Conservation (phyloP, 2,329 filamentous ascomycete genomes). For the Fusarium humuli region DNA sequence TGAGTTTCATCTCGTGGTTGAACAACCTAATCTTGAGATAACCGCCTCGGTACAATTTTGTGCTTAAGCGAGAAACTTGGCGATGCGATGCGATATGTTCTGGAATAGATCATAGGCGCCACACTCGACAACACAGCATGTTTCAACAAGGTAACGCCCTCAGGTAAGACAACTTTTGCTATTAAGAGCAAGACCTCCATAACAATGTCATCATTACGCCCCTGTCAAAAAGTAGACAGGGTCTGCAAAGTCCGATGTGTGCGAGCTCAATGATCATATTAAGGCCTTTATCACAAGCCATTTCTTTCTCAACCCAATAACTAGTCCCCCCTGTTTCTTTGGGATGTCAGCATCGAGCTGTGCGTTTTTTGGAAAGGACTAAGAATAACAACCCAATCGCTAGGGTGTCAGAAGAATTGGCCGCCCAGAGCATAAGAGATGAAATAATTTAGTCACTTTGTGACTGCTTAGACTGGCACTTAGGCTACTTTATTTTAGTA, state of each 20-base stretch:
- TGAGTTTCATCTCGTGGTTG: not conserved
- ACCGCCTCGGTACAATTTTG: not conserved
- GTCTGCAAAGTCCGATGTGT: not conserved
- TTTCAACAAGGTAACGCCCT: not conserved
- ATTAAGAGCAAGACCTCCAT: not conserved
- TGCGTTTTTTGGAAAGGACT: not conserved
- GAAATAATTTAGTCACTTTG: too few relatives aligned
- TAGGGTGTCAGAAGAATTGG: too few relatives aligned
- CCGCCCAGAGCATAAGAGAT: too few relatives aligned
- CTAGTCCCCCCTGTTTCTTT: not conserved
- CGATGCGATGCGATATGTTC: not conserved
- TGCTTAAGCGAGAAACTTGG: slow-evolving; percentile 13
- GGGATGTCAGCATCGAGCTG: not conserved
- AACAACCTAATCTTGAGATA: not conserved
- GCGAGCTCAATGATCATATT: not conserved
- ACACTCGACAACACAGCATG: not conserved
- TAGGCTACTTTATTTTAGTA: too few relatives aligned
- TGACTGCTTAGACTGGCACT: too few relatives aligned
- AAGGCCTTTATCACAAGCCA: not conserved
- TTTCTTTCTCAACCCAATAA: not conserved
- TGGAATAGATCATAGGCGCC: not conserved
- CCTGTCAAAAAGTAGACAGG: not conserved
- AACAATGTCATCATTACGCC: not conserved
- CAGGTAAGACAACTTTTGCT: not conserved
- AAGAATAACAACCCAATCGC: not conserved